phyloP scores from a whole-genome alignment of 345 rosid genomes.

The Angophora floribunda region DNA sequence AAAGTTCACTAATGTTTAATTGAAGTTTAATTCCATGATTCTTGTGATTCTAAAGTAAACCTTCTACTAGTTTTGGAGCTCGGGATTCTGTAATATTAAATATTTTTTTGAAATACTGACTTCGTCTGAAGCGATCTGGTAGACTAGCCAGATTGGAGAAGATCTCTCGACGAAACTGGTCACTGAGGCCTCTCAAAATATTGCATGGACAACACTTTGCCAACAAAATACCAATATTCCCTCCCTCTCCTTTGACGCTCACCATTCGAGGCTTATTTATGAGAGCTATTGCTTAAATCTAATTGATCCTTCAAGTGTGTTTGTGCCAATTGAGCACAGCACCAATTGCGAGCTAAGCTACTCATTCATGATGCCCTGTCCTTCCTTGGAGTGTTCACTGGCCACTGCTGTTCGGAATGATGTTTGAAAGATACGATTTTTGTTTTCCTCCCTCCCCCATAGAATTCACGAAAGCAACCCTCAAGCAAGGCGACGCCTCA shows the following conservation, averaged over 20 bases:
- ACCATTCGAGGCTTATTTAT: too few relatives aligned
- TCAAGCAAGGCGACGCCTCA: too few relatives aligned
- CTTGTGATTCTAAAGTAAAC: too few relatives aligned
- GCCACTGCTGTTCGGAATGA: neutral
- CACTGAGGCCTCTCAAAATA: neutral
- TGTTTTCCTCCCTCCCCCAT: too few relatives aligned
- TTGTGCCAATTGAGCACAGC: neutral
- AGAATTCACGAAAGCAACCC: too few relatives aligned
- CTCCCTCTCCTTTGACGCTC: neutral
- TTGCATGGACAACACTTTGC: neutral
- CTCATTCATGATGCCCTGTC: neutral
- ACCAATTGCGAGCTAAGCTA: too few relatives aligned
- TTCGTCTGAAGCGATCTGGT: too few relatives aligned
- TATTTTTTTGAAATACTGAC: neutral
- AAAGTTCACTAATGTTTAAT: too few relatives aligned
- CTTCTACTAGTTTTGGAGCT: neutral
- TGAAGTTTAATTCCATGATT: too few relatives aligned
- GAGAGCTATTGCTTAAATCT: neutral
- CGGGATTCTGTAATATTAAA: neutral
- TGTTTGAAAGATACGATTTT: too few relatives aligned
- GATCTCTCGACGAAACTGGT: neutral
- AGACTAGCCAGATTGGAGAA: neutral
- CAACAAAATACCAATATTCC: neutral
- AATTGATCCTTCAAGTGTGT: neutral
- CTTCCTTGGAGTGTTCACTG: neutral